phyloP scores from a whole-genome alignment of 495 filamentous ascomycete species.

The Penicillium canescens region DNA sequence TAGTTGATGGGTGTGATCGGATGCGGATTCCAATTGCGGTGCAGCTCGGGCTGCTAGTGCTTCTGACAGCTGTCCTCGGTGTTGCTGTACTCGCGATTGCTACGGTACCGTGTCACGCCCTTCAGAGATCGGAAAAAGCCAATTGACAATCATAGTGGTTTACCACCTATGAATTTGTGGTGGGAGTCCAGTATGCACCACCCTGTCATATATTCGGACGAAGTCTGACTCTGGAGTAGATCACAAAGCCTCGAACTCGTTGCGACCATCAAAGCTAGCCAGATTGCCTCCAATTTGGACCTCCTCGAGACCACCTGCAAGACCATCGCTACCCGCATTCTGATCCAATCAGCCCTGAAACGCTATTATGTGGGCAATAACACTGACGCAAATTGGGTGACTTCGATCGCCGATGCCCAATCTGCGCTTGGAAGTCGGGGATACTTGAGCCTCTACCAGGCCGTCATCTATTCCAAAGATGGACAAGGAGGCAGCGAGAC shows the following conservation, averaged over 20 bases:
- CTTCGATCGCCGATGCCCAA: conserved; percentile 56
- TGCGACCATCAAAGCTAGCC: conserved; percentile 80
- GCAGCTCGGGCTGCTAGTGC: conserved; percentile 75
- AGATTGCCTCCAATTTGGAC: conserved; percentile 72
- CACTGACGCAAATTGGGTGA: conserved; percentile 54
- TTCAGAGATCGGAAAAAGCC: conserved; percentile 26
- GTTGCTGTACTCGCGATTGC: conserved; percentile 65
- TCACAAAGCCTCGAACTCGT: conserved; percentile 66
- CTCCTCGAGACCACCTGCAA: conserved; percentile 69
- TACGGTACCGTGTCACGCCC: conserved; percentile 44
- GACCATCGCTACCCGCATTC: conserved; percentile 64
- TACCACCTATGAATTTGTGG: conserved; percentile 73
- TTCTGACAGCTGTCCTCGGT: conserved; percentile 66
- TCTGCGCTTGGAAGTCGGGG: conserved; percentile 58
- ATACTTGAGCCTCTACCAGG: conserved; percentile 57
- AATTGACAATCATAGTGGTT: conserved; percentile 51
- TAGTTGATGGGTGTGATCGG: conserved; percentile 10
- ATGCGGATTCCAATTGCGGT: conserved; percentile 85
- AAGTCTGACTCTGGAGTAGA: conserved; percentile 19
- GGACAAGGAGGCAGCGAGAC: conserved; percentile 43
- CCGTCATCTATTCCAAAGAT: conserved; percentile 64
- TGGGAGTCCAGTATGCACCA: conserved; percentile 55
- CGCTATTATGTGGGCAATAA: conserved; percentile 61
- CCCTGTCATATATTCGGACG: not conserved
- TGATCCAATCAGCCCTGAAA: conserved; percentile 62